A percentile compares a stretch with the other conserved stretches of the same genome.
These are phyloP conservation scores for Eutypella sp. DNA, from an alignment of 2,329 filamentous ascomycete genomes.

Conservation along the genomic window DNA sequence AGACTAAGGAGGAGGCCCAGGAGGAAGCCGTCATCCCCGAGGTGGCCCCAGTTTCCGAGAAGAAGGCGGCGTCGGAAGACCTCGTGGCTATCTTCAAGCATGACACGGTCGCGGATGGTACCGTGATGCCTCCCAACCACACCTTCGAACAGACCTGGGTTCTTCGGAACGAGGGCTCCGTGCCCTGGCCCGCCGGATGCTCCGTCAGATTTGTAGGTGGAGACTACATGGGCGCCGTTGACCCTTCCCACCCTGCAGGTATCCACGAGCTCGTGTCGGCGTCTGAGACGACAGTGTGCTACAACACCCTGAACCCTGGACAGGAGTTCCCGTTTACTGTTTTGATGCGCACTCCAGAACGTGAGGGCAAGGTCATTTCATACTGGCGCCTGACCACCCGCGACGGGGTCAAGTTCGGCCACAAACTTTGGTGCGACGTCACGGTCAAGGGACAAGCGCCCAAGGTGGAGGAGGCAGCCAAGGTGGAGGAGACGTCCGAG, in stretches of 20 bases:
- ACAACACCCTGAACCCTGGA: slow-evolving; percentile 63
- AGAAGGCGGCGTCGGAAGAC: slow-evolving; percentile 20
- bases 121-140: slow-evolving; percentile 61
- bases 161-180: slow-evolving; percentile 75
- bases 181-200: slow-evolving; percentile 82
- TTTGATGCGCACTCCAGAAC: slow-evolving; percentile 72
- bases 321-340: slow-evolving; percentile 79
- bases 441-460: slow-evolving; percentile 62
- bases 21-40: slow-evolving; percentile 10
- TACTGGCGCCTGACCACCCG: slow-evolving; percentile 92
- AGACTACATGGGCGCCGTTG: slow-evolving; percentile 92
- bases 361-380: slow-evolving; percentile 76
- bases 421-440: slow-evolving; percentile 93
- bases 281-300: slow-evolving; percentile 75
- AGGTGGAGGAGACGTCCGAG: slow-evolving; percentile 47
- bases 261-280: slow-evolving; percentile 71
- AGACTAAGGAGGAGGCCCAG: slow-evolving; percentile 16
- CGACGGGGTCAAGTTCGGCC: slow-evolving; percentile 78
- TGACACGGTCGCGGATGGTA: slow-evolving; percentile 77
- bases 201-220: slow-evolving; percentile 88
- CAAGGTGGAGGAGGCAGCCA: slow-evolving; percentile 46
- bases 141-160: slow-evolving; percentile 90
- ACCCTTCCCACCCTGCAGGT: slow-evolving; percentile 73
- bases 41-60: slow-evolving; percentile 12
- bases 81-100: slow-evolving; percentile 62